phyloP scores from a whole-genome alignment of 331 rosid species.

The Rhamnella rubrinervis region DNA sequence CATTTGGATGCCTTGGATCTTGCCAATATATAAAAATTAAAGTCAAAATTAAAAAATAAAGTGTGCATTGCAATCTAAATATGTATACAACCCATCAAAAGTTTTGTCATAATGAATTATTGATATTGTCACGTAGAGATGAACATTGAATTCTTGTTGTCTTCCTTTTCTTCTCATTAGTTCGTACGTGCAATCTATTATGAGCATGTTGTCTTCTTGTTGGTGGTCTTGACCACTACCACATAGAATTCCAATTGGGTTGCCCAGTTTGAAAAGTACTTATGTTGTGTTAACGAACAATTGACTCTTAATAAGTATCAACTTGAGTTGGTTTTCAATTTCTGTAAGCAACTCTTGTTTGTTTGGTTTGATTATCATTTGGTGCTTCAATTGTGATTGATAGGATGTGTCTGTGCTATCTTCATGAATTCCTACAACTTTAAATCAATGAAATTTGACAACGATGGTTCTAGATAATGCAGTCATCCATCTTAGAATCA shows the following conservation, averaged over 20 bases:
- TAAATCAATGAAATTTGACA: not conserved
- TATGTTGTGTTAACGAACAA: constrained; percentile 81
- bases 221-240: constrained; percentile 25
- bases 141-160: constrained; percentile 58
- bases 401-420: constrained; percentile 22
- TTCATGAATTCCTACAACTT: constrained; percentile 44
- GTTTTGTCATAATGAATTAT: constrained; percentile 27
- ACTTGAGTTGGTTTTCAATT: constrained; percentile 64
- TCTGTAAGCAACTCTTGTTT: constrained; percentile 56
- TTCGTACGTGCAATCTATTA: constrained; percentile 70
- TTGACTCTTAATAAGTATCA: constrained; percentile 56
- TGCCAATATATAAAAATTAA: too few species aligned
- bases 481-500: not conserved
- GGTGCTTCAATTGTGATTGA: constrained; percentile 24
- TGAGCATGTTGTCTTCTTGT: constrained; percentile 41
- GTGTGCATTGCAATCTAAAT: too few species aligned
- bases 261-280: constrained; percentile 69
- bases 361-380: constrained; percentile 19
- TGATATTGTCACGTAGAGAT: constrained; percentile 40
- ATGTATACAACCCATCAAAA: constrained; percentile 63
- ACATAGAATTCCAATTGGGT: constrained; percentile 53
- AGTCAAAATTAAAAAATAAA: too few species aligned
- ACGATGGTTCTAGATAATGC: not conserved
- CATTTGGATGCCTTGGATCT: too few species aligned
- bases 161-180: constrained; percentile 78